phyloP scores from a whole-genome alignment of 2,329 filamentous ascomycete species.

The Emydomyces testavorans region DNA sequence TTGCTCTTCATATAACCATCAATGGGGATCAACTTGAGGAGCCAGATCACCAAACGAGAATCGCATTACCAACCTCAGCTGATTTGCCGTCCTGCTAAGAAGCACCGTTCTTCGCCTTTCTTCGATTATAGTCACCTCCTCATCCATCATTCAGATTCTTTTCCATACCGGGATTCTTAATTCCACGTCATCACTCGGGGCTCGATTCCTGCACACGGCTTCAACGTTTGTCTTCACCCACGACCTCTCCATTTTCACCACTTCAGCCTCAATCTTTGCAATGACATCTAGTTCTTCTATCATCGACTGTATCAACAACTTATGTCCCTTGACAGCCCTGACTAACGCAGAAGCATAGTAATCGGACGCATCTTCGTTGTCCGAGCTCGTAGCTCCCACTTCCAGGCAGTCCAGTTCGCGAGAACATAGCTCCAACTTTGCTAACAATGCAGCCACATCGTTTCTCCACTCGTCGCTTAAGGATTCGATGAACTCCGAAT shows the following conservation, averaged over 20 bases:
- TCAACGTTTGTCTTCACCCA: constrained; percentile 26
- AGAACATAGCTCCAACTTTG: constrained; percentile 27
- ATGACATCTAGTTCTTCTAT: constrained; percentile 29
- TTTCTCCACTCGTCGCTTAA: constrained; percentile 28
- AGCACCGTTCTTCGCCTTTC: too few relatives aligned
- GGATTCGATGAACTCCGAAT: constrained; percentile 27
- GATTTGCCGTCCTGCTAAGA: too few relatives aligned
- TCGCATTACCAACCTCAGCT: too few relatives aligned
- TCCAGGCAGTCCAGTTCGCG: constrained; percentile 30
- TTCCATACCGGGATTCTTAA: constrained; percentile 17
- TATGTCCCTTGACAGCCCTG: constrained; percentile 23
- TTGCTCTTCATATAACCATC: too few relatives aligned
- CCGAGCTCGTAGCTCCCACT: constrained; percentile 18
- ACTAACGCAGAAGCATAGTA: constrained; percentile 24
- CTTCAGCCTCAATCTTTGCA: constrained; percentile 26
- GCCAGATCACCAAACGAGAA: too few relatives aligned
- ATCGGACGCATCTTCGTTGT: constrained; percentile 11
- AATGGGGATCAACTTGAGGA: too few relatives aligned
- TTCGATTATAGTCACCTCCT: too few relatives aligned
- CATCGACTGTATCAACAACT: constrained; percentile 27
- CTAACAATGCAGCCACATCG: constrained; percentile 22
- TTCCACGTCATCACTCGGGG: background rate
- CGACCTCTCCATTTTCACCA: constrained; percentile 26
- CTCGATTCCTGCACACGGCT: constrained; percentile 9
- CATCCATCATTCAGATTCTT: background rate